These are phyloP conservation scores for Penicillium odoratum DNA, from an alignment of 495 filamentous ascomycete genomes.

Conservation along the genomic window DNA sequence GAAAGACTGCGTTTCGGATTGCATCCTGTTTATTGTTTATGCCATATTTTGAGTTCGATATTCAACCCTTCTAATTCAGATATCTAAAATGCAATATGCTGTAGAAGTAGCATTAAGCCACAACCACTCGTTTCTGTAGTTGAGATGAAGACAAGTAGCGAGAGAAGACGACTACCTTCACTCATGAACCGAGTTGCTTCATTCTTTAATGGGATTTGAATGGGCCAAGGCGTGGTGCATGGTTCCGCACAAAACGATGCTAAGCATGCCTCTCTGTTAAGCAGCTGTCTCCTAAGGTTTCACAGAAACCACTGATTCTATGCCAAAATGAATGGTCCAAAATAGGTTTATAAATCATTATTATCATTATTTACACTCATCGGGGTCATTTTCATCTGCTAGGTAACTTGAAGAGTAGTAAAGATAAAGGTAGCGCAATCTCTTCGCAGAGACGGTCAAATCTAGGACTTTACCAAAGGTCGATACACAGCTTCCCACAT, in stretches of 20 bases:
- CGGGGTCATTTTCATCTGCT: too few relatives aligned
- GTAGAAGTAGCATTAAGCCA: background rate
- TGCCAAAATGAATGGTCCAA: too few relatives aligned
- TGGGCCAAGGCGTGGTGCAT: too few relatives aligned
- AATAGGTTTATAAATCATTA: too few relatives aligned
- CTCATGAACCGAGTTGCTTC: too few relatives aligned
- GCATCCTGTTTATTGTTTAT: background rate
- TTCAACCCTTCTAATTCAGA: background rate
- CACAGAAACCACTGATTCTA: too few relatives aligned
- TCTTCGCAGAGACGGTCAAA: background rate
- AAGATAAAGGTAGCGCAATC: background rate
- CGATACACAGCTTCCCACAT: slow-evolving; percentile 87
- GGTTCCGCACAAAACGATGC: too few relatives aligned
- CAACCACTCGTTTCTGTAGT: background rate
- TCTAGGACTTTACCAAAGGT: slow-evolving; percentile 41
- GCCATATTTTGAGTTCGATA: background rate
- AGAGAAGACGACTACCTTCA: too few relatives aligned
- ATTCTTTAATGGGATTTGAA: too few relatives aligned
- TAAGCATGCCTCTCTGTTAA: too few relatives aligned
- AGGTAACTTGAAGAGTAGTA: background rate
- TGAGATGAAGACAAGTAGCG: background rate
- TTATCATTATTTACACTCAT: too few relatives aligned
- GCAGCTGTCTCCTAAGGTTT: too few relatives aligned
- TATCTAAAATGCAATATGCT: background rate
- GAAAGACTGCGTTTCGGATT: slow-evolving; percentile 6